Conservation (phyloP, 2,329 filamentous ascomycete species). For the Penicillium paneum region DNA sequence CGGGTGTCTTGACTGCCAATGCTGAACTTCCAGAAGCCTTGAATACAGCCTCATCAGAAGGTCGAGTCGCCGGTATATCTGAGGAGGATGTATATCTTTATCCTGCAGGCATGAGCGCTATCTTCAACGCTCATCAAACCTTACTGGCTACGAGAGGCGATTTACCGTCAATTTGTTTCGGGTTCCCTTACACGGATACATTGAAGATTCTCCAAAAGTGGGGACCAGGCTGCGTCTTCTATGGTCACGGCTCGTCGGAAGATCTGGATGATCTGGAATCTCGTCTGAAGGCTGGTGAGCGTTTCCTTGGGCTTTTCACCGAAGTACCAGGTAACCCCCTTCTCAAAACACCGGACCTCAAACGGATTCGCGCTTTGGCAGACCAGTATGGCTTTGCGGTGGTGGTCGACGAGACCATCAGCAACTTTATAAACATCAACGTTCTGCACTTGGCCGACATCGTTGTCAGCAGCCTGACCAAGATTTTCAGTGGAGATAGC, state of each 20-base stretch:
- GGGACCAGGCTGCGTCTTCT: slow-evolving; percentile 83
- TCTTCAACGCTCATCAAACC: slow-evolving; percentile 80
- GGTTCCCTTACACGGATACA: slow-evolving; percentile 97
- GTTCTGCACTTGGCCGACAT: slow-evolving; percentile 86
- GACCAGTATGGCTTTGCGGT: slow-evolving; percentile 83
- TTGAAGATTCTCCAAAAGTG: slow-evolving; percentile 94
- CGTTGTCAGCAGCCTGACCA: slow-evolving; percentile 91
- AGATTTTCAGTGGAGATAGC: slow-evolving; percentile 94
- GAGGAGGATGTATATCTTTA: slow-evolving; percentile 88
- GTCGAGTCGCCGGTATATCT: slow-evolving; percentile 56
- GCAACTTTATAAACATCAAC: slow-evolving; percentile 93
- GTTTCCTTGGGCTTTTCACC: slow-evolving; percentile 80
- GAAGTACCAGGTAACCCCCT: slow-evolving; percentile 95
- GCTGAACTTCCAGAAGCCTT: slow-evolving; percentile 62
- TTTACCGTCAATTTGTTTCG: slow-evolving; percentile 79
- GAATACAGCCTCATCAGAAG: slow-evolving; percentile 37
- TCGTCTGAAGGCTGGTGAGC: slow-evolving; percentile 68
- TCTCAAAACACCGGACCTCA: slow-evolving; percentile 77
- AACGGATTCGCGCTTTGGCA: slow-evolving; percentile 74
- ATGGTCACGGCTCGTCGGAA: slow-evolving; percentile 70
- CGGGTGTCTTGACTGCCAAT: slow-evolving; percentile 74
- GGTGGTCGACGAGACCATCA: slow-evolving; percentile 93
- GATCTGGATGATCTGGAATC: slow-evolving; percentile 82
- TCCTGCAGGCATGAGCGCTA: slow-evolving; percentile 90
- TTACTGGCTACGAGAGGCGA: slow-evolving; percentile 63